Evolutionary conservation across 2,329 filamentous ascomycete genomes (phyloP), one percentile per base, ranked within the genome.

Genomic region (Calonectria hawksworthii): DNA sequence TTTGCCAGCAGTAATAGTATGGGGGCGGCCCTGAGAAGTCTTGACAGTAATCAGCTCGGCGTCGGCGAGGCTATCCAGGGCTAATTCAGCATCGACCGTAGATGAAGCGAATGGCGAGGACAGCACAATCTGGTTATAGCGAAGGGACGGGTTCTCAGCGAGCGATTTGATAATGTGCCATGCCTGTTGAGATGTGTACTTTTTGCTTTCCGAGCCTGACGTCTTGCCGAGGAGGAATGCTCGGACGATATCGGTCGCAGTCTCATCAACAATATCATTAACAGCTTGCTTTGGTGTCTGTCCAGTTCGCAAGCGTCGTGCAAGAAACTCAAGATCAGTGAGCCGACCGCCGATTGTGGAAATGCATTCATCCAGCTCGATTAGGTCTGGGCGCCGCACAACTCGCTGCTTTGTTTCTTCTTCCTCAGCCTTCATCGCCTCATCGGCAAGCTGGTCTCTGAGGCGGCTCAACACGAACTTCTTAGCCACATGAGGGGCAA

Each of bases 261-360:
- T 94, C 82, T 98, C 95, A 70, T 95, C 93, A 69, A 98, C 94
- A 76, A 99, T 99, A 77, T 98, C 96, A 28, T 92, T 89, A 3
- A 98, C 93, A 3, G 97, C 97, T 78, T 94, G 90, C 76, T 90
- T 90, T 0, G 97, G 97, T 2, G 90, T 94, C 83, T 98, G 96
- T 21, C 97, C 96, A 0, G 94, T 92, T 85, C 95, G 95, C 80
- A 99, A 94, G 23, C 97, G 91, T 44, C 96, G 92, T n/a, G 96
- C 94, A 54, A 99, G 92, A 82, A 97, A 98, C 83, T 99, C 96
- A 26, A 99, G 92, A 82, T 99, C 97, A 0, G 96, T 98, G n/a
- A 99, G 90, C 4, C 97, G 94, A 2, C 97, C 97, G 28, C 97
- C 97, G 1, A 99, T 90, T 0, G 93, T 90, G 34, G 93, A 90